Evolutionary conservation across 805 yeast species (phyloP), one percentile per base, ranked within the genome.

Genomic region (Metschnikowia lochheadii): DNA sequence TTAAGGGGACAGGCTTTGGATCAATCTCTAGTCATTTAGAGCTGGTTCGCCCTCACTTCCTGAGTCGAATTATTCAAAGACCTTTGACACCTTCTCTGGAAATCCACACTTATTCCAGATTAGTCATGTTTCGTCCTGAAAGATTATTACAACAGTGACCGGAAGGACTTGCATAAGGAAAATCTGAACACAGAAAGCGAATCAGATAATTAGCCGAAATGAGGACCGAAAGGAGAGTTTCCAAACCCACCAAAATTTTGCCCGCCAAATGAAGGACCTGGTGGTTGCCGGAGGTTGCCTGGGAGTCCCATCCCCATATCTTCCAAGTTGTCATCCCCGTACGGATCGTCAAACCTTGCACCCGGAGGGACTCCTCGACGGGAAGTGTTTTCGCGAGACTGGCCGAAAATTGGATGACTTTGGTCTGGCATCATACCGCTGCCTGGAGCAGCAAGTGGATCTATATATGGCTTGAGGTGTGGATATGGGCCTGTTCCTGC

Each of bases 271-370:
- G 52, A 49, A 7, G 29, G 29, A 26, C 29, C 29, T 8, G 13
- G 29, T 26, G 50, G 41, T 14, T 46, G 26, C 10, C 58, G 54
- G 17, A 56, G 42, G 23, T 56, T 56, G 4, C 58, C 58, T 3
- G 81, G 81, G 10, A 78, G 62, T 0, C 82, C 81, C 46, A 61
- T 62, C 1, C 82, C 81, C 49, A 74, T 49, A 34, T 68, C 61
- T 39, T 73, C 76, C 50, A 76, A 50, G 55, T 75, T 74, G 39
- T 76, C 79, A 6, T 70, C 75, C 15, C 73, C 64, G 43, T 69
- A 58, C 0, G 84, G 84, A 50, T 79, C 82, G 56, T 79, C 83
- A 55, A 63, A 78, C 33, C 84, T 58, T 5, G 82, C 77, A 4
- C 82, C 82, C 0, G 75, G 75, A 3, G 77, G 75, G 39, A 65